Base-by-base conservation (phyloP, 148 eudicot species). In the Spergularia bocconei region DNA sequence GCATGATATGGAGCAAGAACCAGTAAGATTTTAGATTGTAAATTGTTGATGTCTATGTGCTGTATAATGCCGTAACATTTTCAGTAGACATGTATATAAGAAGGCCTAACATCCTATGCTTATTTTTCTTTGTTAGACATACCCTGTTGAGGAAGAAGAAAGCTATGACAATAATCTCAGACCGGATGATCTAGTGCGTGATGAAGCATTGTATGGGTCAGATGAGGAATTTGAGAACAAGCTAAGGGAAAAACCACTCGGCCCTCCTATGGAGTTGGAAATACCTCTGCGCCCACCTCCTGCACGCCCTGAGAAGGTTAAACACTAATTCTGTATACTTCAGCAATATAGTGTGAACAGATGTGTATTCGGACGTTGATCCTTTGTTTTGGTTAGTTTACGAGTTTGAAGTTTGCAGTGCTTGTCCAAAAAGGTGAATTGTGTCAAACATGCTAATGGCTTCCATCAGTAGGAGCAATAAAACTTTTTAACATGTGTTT, bases 211-310 rank as follows among this genome's bases (percentile, higher is more conserved):
- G 47, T 95, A 92, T 79, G 87, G 83, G 72, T 92, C 97, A 52
- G 99, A 93, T 80, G 97, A 92, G 76, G 98, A 90, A 82, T 83
- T 75, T 69, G 96, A 88, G 77, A 75, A 87, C 79, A 92, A 80
- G 82, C 56, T 74, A 20, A 96, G 86, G 79, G 98, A 91, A 74
- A 92, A 86, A 75, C 94, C 91, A 59, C 82, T 87, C 82, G 99
- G 98, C 12, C 99, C 97, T 12, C 92, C 97, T 13, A 74, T 92
- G 87, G 94, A 90, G 84, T 83, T 92, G 66, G 99, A 89, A 80
- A 86, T 95, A 77, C 99, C 99, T 63, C 66, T 95, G 71, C 87
- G 85, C 19, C 94, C 82, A n/a, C 99, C 99, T 76, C 99, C 99
- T 36, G 89, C 99, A 76, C 76, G 53, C 60, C 83, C 94, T 17